Percentiles rank a stretch among this genome's conserved stretches.
phyloP scores from a whole-genome alignment of 768 basidiomycete genomes.

The Neoboletus magnificus region DNA sequence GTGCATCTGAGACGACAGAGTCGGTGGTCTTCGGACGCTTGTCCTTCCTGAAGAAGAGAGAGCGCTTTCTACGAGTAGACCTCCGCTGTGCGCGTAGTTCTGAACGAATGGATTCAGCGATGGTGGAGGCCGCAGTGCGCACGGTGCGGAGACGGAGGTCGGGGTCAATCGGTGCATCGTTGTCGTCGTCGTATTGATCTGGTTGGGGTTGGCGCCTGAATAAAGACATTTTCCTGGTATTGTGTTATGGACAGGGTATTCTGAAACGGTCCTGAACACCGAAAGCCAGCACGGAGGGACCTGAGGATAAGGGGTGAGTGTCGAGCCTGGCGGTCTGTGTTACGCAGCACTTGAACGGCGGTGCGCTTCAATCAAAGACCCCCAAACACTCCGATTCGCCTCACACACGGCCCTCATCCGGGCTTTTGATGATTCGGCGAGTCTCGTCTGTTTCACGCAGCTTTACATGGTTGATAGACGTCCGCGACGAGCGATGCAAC shows the following conservation, averaged over 20 bases:
- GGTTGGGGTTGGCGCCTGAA: slow-evolving; percentile 37
- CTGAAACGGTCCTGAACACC: background rate
- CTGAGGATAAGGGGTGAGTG: background rate
- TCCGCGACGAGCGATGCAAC: too few species aligned
- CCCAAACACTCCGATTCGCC: too few species aligned
- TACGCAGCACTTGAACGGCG: background rate
- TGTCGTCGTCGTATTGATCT: slow-evolving; percentile 50
- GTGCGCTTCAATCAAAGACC: background rate
- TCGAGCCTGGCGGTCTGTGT: background rate
- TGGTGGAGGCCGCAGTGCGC: slow-evolving; percentile 88
- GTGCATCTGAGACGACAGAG: slow-evolving; percentile 28
- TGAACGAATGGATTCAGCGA: slow-evolving; percentile 80
- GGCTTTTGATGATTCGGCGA: too few species aligned
- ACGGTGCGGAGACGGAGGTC: slow-evolving; percentile 86
- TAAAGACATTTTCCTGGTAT: slow-evolving; percentile 32
- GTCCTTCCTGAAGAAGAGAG: slow-evolving; percentile 59
- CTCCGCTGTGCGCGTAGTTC: slow-evolving; percentile 67
- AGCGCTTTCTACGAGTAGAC: slow-evolving; percentile 44
- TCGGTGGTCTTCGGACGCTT: slow-evolving; percentile 37
- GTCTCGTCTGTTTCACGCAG: too few species aligned
- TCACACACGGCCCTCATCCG: too few species aligned
- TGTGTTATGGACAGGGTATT: slow-evolving; percentile 16
- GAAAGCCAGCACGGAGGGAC: slow-evolving; percentile 32
- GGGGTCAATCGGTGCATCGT: slow-evolving; percentile 73
- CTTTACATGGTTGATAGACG: too few species aligned